Conservation (phyloP, 176 grass and related monocot genomes). For the Hyparrhenia diplandra region DNA sequence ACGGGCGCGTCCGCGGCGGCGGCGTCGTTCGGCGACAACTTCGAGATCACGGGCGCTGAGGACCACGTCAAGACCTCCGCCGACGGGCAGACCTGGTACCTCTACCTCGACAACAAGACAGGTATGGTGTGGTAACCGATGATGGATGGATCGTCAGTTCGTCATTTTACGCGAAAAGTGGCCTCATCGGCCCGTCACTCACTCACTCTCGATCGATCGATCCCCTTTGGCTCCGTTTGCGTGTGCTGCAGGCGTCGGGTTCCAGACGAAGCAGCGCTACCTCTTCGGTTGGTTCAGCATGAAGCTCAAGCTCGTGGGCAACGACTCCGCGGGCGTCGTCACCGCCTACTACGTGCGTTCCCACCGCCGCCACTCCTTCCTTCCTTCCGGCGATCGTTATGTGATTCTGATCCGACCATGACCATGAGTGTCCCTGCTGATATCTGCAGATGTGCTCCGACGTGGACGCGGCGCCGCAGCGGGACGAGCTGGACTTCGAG, state of each 20-base stretch:
- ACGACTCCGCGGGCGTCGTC: constrained; percentile 93
- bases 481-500: constrained; percentile 96
- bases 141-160: neutral
- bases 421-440: no score
- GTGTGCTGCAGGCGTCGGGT: constrained; percentile 63
- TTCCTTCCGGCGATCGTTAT: neutral
- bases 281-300: constrained; percentile 97
- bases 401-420: no score
- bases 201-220: neutral
- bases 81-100: constrained; percentile 96
- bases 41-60: constrained; percentile 74
- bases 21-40: constrained; percentile 72
- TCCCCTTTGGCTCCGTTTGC: neutral
- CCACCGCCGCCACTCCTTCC: no score
- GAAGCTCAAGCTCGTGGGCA: constrained; percentile 94
- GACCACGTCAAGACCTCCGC: constrained; percentile 89
- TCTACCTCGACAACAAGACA: constrained; percentile 86
- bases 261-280: constrained; percentile 82
- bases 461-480: constrained; percentile 60
- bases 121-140: no score
- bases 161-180: neutral
- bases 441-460: constrained; percentile 87
- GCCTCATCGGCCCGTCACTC: no score
- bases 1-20: neutral
- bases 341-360: constrained; percentile 67